phyloP scores from a whole-genome alignment of 2,329 filamentous ascomycete genomes.

The Alternaria triticimaculans region DNA sequence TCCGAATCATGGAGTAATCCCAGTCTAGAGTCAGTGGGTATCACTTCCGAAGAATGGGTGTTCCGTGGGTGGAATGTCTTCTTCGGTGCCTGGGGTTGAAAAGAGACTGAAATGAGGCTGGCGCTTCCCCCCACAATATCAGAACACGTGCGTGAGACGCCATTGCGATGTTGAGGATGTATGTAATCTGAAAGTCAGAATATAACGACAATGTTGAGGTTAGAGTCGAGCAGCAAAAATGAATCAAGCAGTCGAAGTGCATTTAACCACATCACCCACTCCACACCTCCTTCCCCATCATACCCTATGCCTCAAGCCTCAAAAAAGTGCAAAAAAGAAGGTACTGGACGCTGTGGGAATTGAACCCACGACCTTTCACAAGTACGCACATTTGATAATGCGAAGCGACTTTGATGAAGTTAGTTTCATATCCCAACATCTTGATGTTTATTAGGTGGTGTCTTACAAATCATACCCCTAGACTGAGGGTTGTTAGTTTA shows the following conservation, averaged over 20 bases:
- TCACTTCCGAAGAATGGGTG: neutral
- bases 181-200: no score
- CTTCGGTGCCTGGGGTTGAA: no score
- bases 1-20: no score
- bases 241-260: neutral
- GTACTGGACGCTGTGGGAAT: conserved; percentile 32
- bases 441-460: neutral
- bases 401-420: conserved; percentile 15
- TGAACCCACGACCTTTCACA: conserved; percentile 36
- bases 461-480: conserved; percentile 13
- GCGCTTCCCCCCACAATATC: no score
- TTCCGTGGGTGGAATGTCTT: neutral
- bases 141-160: no score
- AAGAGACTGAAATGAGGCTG: no score
- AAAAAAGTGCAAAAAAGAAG: conserved; percentile 5
- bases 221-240: neutral
- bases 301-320: neutral
- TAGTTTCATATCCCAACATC: neutral
- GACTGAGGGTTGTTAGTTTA: neutral
- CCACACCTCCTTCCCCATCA: no score
- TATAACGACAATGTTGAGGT: no score
- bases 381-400: conserved; percentile 10
- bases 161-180: no score
- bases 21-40: no score
- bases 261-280: no score